Conservation (phyloP, 495 filamentous ascomycete species). For the Tricharina praecox region DNA sequence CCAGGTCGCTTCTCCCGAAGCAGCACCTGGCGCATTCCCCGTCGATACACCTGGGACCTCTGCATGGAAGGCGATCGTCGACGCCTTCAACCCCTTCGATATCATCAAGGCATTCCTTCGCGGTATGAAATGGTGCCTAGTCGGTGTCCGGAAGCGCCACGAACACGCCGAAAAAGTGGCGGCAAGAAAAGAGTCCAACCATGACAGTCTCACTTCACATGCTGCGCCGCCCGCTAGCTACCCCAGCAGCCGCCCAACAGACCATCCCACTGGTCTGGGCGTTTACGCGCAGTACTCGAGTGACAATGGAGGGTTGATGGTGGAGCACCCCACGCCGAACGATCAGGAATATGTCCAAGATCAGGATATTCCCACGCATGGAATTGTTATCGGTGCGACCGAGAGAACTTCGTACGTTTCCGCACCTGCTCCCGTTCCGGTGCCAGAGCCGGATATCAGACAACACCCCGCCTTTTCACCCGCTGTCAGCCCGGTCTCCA, state of each 20-base stretch:
- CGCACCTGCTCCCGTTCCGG: background rate
- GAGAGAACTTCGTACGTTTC: background rate
- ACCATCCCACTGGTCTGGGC: too few species aligned
- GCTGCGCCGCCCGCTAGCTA: constrained; percentile 8
- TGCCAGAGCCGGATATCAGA: background rate
- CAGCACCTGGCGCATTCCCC: constrained; percentile 26
- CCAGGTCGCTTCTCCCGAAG: constrained; percentile 28
- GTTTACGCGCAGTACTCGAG: background rate
- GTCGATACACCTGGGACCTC: constrained; percentile 35
- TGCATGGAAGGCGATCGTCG: constrained; percentile 42
- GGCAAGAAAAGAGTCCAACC: constrained; percentile 6
- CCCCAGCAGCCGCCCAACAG: constrained; percentile 5
- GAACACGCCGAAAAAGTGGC: constrained; percentile 25
- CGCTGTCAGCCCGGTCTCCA: too few species aligned
- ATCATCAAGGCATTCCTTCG: constrained; percentile 61
- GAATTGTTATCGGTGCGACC: constrained; percentile 11
- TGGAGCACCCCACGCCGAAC: constrained; percentile 13
- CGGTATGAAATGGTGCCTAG: constrained; percentile 63
- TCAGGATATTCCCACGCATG: constrained; percentile 10
- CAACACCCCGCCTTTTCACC: too few species aligned
- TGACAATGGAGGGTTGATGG: constrained; percentile 10
- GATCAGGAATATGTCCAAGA: constrained; percentile 6
- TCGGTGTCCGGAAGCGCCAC: constrained; percentile 42
- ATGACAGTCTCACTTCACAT: background rate
- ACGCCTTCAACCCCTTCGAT: constrained; percentile 74